phyloP scores from a whole-genome alignment of 495 filamentous ascomycete species.

The Lophium mytilinum region DNA sequence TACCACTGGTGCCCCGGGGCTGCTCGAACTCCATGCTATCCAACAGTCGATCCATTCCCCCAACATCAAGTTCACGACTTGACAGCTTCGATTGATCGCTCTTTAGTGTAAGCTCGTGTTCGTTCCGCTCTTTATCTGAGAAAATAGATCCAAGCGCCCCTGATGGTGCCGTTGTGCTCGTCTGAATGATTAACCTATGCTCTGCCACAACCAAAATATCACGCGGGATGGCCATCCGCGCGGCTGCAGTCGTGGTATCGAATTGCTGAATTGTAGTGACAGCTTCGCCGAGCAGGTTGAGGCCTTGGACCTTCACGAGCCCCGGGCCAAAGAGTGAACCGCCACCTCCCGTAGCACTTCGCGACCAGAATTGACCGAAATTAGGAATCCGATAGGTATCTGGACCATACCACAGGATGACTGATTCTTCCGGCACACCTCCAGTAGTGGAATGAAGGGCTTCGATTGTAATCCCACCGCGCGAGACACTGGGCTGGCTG shows the following conservation, averaged over 20 bases:
- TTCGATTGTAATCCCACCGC: conserved; percentile 60
- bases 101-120: conserved; percentile 10
- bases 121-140: conserved; percentile 10
- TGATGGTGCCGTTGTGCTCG: conserved; percentile 5
- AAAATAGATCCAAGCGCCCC: conserved; percentile 10
- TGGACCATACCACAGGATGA: conserved; percentile 35
- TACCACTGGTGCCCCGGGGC: background rate
- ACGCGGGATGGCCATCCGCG: conserved; percentile 18
- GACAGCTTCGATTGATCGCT: conserved; percentile 31
- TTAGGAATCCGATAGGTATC: conserved; percentile 32
- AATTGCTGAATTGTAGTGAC: conserved; percentile 29
- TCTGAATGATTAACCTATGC: conserved; percentile 31
- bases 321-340: conserved; percentile 27
- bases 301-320: conserved; percentile 21
- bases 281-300: conserved; percentile 24
- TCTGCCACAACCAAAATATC: conserved; percentile 29
- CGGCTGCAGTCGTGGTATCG: conserved; percentile 17
- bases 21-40: conserved; percentile 28
- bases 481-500: conserved; percentile 31
- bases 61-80: conserved; percentile 32
- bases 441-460: conserved; percentile 13
- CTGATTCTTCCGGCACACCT: conserved; percentile 29
- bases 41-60: conserved; percentile 34
- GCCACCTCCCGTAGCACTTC: conserved; percentile 16
- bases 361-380: conserved; percentile 31